These are phyloP conservation scores for Fraxinus anomala DNA, from an alignment of 257 asterid genomes.

Conservation along the genomic window DNA sequence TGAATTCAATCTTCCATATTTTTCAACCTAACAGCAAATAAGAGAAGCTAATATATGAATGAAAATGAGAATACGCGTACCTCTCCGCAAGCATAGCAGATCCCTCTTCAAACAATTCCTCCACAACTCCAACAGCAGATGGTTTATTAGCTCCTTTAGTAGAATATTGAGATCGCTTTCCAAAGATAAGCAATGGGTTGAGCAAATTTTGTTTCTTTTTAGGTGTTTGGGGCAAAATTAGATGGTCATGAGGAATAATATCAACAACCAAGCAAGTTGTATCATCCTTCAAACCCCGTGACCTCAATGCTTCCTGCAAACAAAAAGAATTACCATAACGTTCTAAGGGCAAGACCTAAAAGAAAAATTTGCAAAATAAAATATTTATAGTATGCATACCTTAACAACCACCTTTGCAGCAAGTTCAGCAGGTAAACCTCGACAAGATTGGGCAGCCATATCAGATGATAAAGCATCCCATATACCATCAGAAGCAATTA, in stretches of 20 bases:
- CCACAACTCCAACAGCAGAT: slow-evolving; percentile 91
- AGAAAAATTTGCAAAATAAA: background rate
- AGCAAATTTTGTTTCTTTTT: slow-evolving; percentile 71
- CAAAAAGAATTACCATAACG: slow-evolving; percentile 27
- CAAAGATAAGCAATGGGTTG: slow-evolving; percentile 54
- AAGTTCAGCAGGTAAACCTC: slow-evolving; percentile 96
- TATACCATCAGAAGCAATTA: slow-evolving; percentile 96
- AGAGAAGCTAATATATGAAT: background rate
- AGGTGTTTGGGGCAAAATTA: slow-evolving; percentile 69
- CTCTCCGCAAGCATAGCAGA: slow-evolving; percentile 98
- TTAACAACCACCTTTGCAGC: slow-evolving; percentile 98
- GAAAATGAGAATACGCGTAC: slow-evolving; percentile 35
- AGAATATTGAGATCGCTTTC: slow-evolving; percentile 57
- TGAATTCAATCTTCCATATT: background rate
- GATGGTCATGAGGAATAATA: slow-evolving; percentile 88
- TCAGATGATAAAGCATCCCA: slow-evolving; percentile 96
- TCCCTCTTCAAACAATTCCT: slow-evolving; percentile 97
- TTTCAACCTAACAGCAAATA: background rate
- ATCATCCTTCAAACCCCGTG: slow-evolving; percentile 98
- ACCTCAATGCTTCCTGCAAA: slow-evolving; percentile 91
- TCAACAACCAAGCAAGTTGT: slow-evolving; percentile 99
- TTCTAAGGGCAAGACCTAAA: slow-evolving; percentile 8
- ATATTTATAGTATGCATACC: slow-evolving; percentile 40
- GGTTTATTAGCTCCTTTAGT: slow-evolving; percentile 65
- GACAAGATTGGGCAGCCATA: slow-evolving; percentile 83